Evolutionary conservation across 257 asterid species (phyloP).

Genomic region (Solanum corneliomulleri): DNA sequence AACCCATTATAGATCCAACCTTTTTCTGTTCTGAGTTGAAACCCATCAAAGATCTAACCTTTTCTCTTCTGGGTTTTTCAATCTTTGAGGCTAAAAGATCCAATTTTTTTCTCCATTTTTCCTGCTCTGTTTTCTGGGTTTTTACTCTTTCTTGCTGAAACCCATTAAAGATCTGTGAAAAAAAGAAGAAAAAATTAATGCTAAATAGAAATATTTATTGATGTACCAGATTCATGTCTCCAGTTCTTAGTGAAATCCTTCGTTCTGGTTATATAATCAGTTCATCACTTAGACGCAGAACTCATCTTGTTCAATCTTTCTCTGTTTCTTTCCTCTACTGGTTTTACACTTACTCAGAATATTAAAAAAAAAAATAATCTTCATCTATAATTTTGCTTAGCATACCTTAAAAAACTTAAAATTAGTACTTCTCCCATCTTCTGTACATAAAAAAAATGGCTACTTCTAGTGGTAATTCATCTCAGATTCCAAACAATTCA

Average conservation of each 20-base stretch:
- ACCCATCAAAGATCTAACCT: neutral
- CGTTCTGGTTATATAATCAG: constrained; percentile 52
- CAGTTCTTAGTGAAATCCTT: constrained; percentile 67
- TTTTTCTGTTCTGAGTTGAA: neutral
- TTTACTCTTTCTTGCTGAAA: neutral
- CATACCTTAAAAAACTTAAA: neutral
- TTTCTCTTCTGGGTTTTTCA: neutral
- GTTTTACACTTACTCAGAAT: constrained; percentile 81
- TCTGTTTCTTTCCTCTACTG: constrained; percentile 92
- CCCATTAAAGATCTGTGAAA: neutral
- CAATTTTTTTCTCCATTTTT: neutral
- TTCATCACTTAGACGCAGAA: constrained; percentile 55
- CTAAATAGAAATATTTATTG: constrained; percentile 6
- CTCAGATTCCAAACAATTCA: constrained; percentile 28
- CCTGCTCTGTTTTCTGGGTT: neutral
- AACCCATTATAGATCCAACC: neutral
- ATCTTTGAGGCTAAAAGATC: neutral
- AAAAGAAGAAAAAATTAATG: constrained; percentile 18
- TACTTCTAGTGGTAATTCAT: constrained; percentile 53
- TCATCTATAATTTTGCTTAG: neutral
- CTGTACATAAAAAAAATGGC: constrained; percentile 28
- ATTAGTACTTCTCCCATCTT: neutral
- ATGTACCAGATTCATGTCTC: constrained; percentile 53
- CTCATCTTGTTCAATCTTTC: constrained; percentile 90
- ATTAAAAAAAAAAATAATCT: too few species aligned